A percentile compares a stretch with the other conserved stretches of the same genome.
These are phyloP conservation scores for Colletotrichum higginsianum DNA, from an alignment of 2,329 filamentous ascomycete genomes.

Conservation along the genomic window DNA sequence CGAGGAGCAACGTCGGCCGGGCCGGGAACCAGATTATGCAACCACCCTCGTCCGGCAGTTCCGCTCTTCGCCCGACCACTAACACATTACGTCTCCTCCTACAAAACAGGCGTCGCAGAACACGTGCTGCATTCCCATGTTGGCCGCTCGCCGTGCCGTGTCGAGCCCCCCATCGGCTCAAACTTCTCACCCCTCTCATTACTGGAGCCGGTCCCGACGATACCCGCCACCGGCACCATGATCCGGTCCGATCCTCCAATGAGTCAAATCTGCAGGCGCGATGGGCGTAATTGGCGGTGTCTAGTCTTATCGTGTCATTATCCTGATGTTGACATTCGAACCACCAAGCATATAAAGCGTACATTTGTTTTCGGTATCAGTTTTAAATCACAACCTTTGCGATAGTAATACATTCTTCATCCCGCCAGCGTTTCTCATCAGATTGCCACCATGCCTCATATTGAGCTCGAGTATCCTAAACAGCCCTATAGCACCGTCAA, in stretches of 20 bases:
- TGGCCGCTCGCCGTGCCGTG: slow-evolving; percentile 3
- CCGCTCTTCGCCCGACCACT: slow-evolving; percentile 6
- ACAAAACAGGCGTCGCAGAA: not conserved
- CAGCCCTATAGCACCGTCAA: slow-evolving; percentile 76
- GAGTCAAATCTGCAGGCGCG: slow-evolving; percentile 14
- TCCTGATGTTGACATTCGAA: not conserved
- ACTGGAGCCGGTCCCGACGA: slow-evolving; percentile 13
- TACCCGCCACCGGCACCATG: not conserved
- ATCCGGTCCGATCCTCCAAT: slow-evolving; percentile 7
- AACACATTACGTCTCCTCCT: not conserved
- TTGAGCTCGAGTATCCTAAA: slow-evolving; percentile 73
- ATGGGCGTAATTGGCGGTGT: slow-evolving; percentile 9
- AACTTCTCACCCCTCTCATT: not conserved
- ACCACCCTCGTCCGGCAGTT: not conserved
- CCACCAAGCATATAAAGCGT: not conserved
- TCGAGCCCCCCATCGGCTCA: slow-evolving; percentile 1
- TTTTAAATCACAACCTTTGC: no score
- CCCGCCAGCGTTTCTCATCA: not conserved
- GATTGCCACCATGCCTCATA: slow-evolving; percentile 55
- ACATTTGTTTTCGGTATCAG: not conserved
- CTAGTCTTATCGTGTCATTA: not conserved
- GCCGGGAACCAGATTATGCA: not conserved
- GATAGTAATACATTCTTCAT: no score
- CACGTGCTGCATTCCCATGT: not conserved
- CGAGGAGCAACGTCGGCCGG: not conserved